A percentile compares a stretch with the other conserved stretches of the same genome.
These are phyloP conservation scores for Ophiocordyceps sinensis DNA, from an alignment of 2,329 filamentous ascomycete species.

Conservation along the genomic window DNA sequence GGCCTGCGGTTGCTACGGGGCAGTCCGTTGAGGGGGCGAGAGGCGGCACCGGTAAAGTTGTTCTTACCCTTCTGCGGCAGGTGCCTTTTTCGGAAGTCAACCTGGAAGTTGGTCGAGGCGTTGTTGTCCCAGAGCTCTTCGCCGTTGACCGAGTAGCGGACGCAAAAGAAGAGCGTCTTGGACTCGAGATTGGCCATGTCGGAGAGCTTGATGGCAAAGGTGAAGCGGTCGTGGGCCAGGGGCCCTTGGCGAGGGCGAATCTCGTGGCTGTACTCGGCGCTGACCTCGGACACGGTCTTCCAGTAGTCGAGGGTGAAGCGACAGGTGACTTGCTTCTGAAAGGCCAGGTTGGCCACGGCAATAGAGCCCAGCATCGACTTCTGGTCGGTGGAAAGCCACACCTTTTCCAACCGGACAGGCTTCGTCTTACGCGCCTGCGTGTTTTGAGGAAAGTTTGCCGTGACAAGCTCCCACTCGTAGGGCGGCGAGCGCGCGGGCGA, in stretches of 20 bases:
- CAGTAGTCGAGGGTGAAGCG: slow-evolving; percentile 95
- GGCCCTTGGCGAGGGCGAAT: slow-evolving; percentile 50
- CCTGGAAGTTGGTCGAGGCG: slow-evolving; percentile 69
- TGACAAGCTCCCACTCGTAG: slow-evolving; percentile 76
- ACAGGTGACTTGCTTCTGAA: slow-evolving; percentile 78
- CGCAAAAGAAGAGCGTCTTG: slow-evolving; percentile 86
- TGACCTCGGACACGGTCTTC: slow-evolving; percentile 94
- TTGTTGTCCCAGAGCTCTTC: slow-evolving; percentile 97
- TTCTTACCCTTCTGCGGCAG: slow-evolving; percentile 47
- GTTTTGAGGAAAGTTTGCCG: slow-evolving; percentile 63
- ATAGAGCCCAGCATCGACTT: slow-evolving; percentile 74
- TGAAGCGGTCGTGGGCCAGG: slow-evolving; percentile 72
- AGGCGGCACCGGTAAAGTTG: slow-evolving; percentile 32
- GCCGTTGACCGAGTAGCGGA: slow-evolving; percentile 73
- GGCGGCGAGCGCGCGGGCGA: slow-evolving; percentile 28
- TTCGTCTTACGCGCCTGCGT: slow-evolving; percentile 39
- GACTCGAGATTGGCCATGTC: slow-evolving; percentile 83
- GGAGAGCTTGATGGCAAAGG: slow-evolving; percentile 83
- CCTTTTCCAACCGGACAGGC: slow-evolving; percentile 68
- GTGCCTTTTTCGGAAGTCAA: slow-evolving; percentile 77
- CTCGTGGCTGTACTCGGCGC: slow-evolving; percentile 75
- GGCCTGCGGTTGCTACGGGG: slow-evolving; percentile 52
- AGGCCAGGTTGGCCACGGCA: slow-evolving; percentile 76
- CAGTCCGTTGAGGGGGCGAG: slow-evolving; percentile 37
- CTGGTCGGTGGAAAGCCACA: slow-evolving; percentile 79